phyloP scores from a whole-genome alignment of 768 basidiomycete genomes.

The Paxillus rubicundulus region DNA sequence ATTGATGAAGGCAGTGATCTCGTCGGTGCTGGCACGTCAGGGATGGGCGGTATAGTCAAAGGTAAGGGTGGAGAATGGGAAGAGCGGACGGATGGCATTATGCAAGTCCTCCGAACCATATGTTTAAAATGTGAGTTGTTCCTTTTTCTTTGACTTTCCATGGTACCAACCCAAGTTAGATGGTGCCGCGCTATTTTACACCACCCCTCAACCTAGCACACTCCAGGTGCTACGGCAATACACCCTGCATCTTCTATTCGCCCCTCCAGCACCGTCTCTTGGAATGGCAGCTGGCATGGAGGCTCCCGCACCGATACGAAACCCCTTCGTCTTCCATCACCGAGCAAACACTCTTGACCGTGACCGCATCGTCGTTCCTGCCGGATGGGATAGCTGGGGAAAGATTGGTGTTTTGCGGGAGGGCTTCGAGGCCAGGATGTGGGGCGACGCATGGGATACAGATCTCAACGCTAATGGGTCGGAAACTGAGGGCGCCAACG shows the following conservation, averaged over 20 bases:
- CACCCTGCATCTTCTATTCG: constrained; percentile 66
- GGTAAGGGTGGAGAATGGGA: constrained; percentile 93
- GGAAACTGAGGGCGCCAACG: constrained; percentile 40
- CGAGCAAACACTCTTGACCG: constrained; percentile 92
- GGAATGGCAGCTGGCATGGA: constrained; percentile 33
- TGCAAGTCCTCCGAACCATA: constrained; percentile 92
- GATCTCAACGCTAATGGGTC: constrained; percentile 55
- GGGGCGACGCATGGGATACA: constrained; percentile 78
- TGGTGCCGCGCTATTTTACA: constrained; percentile 90
- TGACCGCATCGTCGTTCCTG: constrained; percentile 86
- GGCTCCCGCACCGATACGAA: constrained; percentile 52
- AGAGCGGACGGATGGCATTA: constrained; percentile 90
- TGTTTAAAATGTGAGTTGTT: constrained; percentile 81
- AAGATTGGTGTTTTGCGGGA: constrained; percentile 90
- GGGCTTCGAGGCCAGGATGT: constrained; percentile 80
- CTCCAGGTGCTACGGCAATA: constrained; percentile 79
- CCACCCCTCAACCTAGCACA: constrained; percentile 75
- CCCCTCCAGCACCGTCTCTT: constrained; percentile 56
- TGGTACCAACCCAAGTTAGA: constrained; percentile 46
- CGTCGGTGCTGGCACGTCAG: constrained; percentile 64
- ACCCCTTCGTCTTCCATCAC: constrained; percentile 82
- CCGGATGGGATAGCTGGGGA: constrained; percentile 98
- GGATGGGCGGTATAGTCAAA: constrained; percentile 89
- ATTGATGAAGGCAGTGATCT: constrained; percentile 82
- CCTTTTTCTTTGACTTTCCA: neutral